phyloP scores from a whole-genome alignment of 78 protist species.

The Dictyostelium discoideum region dicty_2.7 NC_007091.3:2220001-2220500 shows the following conservation, averaged over 20 bases:
- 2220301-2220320: no score
- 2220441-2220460: no score
- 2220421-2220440: no score
- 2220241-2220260: no score
- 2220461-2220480: background rate
- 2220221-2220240: background rate
- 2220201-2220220: background rate
- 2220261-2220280: background rate
- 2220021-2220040: background rate
- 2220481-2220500: background rate
- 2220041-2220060: background rate
- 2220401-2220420: no score
- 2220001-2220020: background rate
- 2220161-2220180: background rate
- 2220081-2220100: no score
- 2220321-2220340: background rate
- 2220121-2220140: no score
- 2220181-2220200: background rate
- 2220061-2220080: background rate
- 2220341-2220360: background rate
- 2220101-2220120: background rate
- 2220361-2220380: background rate
- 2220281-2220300: background rate
- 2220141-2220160: background rate
- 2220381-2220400: no score